Percentiles rank a stretch among this genome's conserved stretches.
phyloP scores from a whole-genome alignment of 352 stramenopile species.

The Phytopythium litorale region DNA sequence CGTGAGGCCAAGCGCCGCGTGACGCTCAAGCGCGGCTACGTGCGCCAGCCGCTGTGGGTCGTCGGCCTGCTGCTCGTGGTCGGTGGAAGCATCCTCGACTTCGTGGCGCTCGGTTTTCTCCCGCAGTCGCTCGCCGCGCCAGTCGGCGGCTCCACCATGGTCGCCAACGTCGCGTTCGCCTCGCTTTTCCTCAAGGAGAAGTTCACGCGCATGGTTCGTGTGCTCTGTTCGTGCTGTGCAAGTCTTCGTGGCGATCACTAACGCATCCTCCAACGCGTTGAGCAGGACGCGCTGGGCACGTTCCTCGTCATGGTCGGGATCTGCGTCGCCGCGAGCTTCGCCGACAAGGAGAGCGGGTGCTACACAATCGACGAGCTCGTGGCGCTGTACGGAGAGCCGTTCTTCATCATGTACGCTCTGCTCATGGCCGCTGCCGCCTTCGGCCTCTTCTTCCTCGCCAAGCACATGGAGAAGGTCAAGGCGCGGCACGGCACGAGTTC shows the following conservation, averaged over 20 bases:
- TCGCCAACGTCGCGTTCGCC: constrained; percentile 83
- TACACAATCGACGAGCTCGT: constrained; percentile 78
- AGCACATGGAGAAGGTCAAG: constrained; percentile 42
- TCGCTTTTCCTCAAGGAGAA: constrained; percentile 74
- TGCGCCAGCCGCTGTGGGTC: constrained; percentile 74
- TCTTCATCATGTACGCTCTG: constrained; percentile 66
- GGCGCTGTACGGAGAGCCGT: constrained; percentile 50
- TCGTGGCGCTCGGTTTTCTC: constrained; percentile 74
- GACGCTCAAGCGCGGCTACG: constrained; percentile 67
- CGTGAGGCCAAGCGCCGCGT: constrained; percentile 59
- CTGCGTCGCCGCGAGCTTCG: constrained; percentile 75
- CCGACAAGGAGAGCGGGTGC: constrained; percentile 66
- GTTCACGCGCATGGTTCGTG: constrained; percentile 35
- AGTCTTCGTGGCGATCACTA: too few species aligned
- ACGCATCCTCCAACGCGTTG: neutral
- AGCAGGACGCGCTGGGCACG: constrained; percentile 62
- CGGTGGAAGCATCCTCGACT: constrained; percentile 66
- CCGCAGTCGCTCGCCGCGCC: constrained; percentile 78
- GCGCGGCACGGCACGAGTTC: constrained; percentile 38
- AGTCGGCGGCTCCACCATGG: constrained; percentile 75
- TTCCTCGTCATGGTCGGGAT: constrained; percentile 66
- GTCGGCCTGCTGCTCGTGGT: constrained; percentile 70
- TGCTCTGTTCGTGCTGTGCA: neutral
- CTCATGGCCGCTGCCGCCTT: constrained; percentile 41
- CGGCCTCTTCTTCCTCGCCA: constrained; percentile 29